Percentiles rank a stretch among this genome's conserved stretches.
phyloP scores from a whole-genome alignment of 2,329 filamentous ascomycete species.

The Fusarium tricinctum region DNA sequence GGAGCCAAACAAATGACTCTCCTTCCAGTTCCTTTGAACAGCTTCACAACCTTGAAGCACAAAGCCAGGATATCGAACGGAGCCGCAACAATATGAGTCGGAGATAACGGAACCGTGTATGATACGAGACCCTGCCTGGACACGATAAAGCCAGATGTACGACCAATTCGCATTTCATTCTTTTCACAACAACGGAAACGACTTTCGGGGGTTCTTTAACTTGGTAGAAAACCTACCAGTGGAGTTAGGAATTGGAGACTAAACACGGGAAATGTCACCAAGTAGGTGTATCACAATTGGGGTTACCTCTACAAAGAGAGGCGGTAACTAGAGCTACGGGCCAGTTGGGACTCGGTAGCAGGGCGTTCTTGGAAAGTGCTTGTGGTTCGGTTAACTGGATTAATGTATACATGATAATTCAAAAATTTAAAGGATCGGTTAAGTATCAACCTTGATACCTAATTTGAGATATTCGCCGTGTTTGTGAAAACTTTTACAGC shows the following conservation, averaged over 20 bases:
- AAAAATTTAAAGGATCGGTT: slow-evolving; percentile 1
- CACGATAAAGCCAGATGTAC: neutral
- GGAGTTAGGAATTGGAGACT: slow-evolving; percentile 18
- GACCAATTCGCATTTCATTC: neutral
- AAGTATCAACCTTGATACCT: neutral
- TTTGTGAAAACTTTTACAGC: slow-evolving; percentile 1
- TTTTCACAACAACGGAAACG: neutral
- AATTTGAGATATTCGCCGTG: neutral
- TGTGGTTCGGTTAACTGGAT: neutral
- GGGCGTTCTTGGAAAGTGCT: slow-evolving; percentile 17
- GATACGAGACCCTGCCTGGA: slow-evolving; percentile 10
- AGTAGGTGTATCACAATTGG: slow-evolving; percentile 1
- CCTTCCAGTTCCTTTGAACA: slow-evolving; percentile 48
- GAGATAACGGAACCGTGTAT: slow-evolving; percentile 18
- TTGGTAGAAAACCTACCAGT: neutral
- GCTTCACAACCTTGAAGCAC: slow-evolving; percentile 52
- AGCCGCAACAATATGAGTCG: slow-evolving; percentile 23
- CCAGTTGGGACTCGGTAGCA: neutral
- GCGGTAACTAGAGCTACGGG: neutral
- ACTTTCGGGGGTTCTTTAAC: neutral
- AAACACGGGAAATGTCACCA: slow-evolving; percentile 9
- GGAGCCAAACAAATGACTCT: slow-evolving; percentile 40
- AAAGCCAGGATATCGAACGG: slow-evolving; percentile 49
- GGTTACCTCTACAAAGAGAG: slow-evolving; percentile 2
- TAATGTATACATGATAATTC: slow-evolving; percentile 30